Conservation (phyloP, 2,329 filamentous ascomycete genomes). For the Aschersonia sp. region DNA sequence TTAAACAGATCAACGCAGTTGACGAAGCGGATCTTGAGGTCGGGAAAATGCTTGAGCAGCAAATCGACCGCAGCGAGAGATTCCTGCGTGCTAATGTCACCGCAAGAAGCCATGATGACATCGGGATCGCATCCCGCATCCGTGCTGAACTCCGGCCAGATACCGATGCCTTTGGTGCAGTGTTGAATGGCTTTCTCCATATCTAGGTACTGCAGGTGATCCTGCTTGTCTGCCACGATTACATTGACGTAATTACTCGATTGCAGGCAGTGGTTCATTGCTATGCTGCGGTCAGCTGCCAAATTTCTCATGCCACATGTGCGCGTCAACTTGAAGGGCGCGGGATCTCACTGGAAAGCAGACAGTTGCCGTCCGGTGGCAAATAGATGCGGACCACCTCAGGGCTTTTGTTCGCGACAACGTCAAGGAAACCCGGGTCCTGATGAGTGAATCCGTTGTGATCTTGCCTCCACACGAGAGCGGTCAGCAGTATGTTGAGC, state of each 20-base stretch:
- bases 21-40: conserved; percentile 63
- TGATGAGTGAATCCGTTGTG: conserved; percentile 78
- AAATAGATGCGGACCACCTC: conserved; percentile 72
- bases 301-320: background rate
- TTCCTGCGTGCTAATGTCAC: conserved; percentile 62
- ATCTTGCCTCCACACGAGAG: conserved; percentile 69
- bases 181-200: conserved; percentile 61
- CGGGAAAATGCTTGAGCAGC: conserved; percentile 54
- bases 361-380: conserved; percentile 64
- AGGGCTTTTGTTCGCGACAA: conserved; percentile 66
- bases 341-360: conserved; percentile 40
- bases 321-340: background rate
- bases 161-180: conserved; percentile 65
- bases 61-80: conserved; percentile 61
- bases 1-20: conserved; percentile 74
- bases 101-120: conserved; percentile 61
- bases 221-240: conserved; percentile 66
- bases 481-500: conserved; percentile 65
- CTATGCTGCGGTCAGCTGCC: conserved; percentile 7
- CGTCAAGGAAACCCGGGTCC: conserved; percentile 66
- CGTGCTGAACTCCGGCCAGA: conserved; percentile 65
- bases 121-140: conserved; percentile 56
- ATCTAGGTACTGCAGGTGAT: conserved; percentile 60
- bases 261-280: conserved; percentile 61
- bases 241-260: conserved; percentile 71